Evolutionary conservation across 2,329 filamentous ascomycete species (phyloP), one percentile per base, ranked within the genome.

Genomic region (Penicillium sp.): DNA sequence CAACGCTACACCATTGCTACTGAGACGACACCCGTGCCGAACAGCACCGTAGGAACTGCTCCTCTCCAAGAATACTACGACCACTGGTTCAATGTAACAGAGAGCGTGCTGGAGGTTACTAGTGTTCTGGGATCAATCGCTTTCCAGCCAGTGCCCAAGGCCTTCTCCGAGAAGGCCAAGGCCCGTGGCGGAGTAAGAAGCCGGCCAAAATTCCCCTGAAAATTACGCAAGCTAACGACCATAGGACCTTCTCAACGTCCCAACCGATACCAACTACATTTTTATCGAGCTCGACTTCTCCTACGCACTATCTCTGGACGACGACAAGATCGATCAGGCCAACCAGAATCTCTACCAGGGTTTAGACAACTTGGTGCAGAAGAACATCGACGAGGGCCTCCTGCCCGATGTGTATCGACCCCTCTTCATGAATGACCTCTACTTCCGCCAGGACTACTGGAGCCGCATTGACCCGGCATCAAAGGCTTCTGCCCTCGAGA

Each of bases 341-440:
- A 74, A 72, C 43, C 71, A 77, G 54, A 64, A 70, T 11, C 70
- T 78, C 5, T 78, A 78, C 58, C 66, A 64, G 2, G 76, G 75
- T 6, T 66, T 77, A 53, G 66, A 66, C n/a, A 71, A 73, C 13
- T 55, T 73, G 2, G 69, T 78, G 7, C 66, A 71, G 18, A 66
- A 70, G 35, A 77, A 70, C 54, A 72, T 74, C 40, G 59, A 72
- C 6, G 56, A 71, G 10, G 76, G 74, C 11, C 65, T 70, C 4
- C 66, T 79, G 18, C 73, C 77, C 0, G 70, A 78, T 31, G 75
- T 73, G 6, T 78, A 80, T 57, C 66, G 76, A 14, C 79, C 79
- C 7, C 65, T 81, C 5, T 82, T 82, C 63, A 79, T 80, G 74
- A 81, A 80, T 55, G 79, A 81, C 49, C 73, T 72, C 10, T 77